These are phyloP conservation scores for Tilletiopsis washingtonensis DNA, from an alignment of 1,284 basidiomycete species.

Conservation along the genomic window DNA sequence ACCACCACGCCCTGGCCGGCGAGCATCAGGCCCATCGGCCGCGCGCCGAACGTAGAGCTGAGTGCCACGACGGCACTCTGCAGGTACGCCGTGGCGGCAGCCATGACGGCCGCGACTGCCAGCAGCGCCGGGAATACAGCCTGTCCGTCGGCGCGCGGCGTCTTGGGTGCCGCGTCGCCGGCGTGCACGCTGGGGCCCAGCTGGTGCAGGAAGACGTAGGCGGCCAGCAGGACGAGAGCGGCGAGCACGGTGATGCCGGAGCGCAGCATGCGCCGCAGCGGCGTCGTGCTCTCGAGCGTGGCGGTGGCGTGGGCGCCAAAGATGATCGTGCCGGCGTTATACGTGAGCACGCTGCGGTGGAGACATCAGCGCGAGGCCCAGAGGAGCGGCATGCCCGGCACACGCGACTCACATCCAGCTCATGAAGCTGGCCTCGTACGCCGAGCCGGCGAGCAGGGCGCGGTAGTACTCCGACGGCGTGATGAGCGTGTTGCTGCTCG, in stretches of 20 bases:
- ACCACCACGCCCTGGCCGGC: constrained; percentile 37
- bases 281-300: constrained; percentile 5
- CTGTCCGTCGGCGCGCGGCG: neutral
- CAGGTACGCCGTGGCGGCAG: constrained; percentile 29
- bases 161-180: neutral
- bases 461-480: constrained; percentile 42
- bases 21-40: constrained; percentile 38
- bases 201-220: too few species aligned
- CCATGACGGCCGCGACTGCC: constrained; percentile 15
- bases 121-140: neutral
- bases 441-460: constrained; percentile 18
- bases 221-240: constrained; percentile 8
- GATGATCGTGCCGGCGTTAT: constrained; percentile 32
- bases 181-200: constrained; percentile 8
- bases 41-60: constrained; percentile 29
- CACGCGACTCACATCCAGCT: too few species aligned
- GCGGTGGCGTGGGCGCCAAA: constrained; percentile 22
- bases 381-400: too few species aligned
- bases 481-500: constrained; percentile 35
- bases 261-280: neutral
- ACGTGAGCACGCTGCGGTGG: constrained; percentile 31
- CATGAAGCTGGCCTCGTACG: constrained; percentile 26
- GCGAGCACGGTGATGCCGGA: constrained; percentile 1
- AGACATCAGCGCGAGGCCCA: too few species aligned
- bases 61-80: constrained; percentile 40